Percentiles rank a stretch among this genome's conserved stretches.
These are phyloP conservation scores for Parasitella parasitica DNA, from an alignment of 371 early-diverging fungal species.

Conservation along the genomic window DNA sequence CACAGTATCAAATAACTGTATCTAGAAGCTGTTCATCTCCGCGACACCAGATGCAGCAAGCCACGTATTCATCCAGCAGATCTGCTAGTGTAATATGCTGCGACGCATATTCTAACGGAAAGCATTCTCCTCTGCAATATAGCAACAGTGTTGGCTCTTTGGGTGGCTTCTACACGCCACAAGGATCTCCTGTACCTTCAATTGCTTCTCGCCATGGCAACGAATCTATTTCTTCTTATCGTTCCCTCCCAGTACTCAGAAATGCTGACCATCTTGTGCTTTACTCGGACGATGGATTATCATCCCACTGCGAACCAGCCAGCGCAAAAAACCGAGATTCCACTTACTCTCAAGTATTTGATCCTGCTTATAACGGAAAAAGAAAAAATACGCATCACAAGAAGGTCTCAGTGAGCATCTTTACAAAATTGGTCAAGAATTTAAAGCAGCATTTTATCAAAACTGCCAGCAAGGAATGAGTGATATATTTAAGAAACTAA, in stretches of 20 bases:
- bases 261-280: background rate
- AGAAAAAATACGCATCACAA: background rate
- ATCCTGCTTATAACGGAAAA: background rate
- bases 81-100: background rate
- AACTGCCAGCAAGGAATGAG: background rate
- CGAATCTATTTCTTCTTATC: background rate
- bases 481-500: no score
- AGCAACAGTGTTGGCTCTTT: background rate
- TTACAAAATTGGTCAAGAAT: slow-evolving; percentile 5
- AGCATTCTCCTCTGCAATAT: background rate
- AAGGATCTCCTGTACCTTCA: background rate
- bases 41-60: background rate
- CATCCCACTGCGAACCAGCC: background rate
- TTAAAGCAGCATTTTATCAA: slow-evolving; percentile 9
- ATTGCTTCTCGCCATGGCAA: background rate
- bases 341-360: slow-evolving; percentile 4
- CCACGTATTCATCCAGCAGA: background rate
- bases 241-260: background rate
- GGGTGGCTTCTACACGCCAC: background rate
- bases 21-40: background rate
- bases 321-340: background rate
- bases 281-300: background rate
- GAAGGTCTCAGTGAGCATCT: background rate
- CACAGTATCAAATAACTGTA: background rate
- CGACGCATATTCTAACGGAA: background rate